Conservation (phyloP, 1,284 basidiomycete genomes). For the Neonothopanus nambi region DNA sequence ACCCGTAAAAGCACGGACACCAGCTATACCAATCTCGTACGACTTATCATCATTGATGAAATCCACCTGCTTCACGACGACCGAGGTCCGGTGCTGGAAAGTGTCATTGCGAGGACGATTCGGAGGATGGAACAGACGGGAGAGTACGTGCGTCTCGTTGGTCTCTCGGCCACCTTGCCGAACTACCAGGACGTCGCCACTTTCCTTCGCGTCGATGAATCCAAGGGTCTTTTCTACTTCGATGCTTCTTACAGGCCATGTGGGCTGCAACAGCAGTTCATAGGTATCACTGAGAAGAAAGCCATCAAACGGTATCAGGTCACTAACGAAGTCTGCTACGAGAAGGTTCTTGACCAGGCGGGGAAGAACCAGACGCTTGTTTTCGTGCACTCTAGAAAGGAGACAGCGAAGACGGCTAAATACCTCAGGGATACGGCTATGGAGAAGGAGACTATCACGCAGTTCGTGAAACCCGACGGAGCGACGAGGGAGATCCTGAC, state of each 20-base stretch:
- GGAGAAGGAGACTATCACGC: conserved; percentile 94
- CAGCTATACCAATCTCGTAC: conserved; percentile 95
- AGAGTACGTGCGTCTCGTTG: conserved; percentile 92
- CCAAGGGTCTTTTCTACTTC: conserved; percentile 96
- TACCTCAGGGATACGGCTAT: conserved; percentile 95
- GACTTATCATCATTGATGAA: conserved; percentile 97
- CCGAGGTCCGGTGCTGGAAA: conserved; percentile 96
- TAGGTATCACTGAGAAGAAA: conserved; percentile 99
- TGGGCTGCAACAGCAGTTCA: conserved; percentile 94
- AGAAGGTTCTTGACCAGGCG: conserved; percentile 94
- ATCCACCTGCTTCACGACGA: conserved; percentile 98
- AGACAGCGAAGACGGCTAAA: conserved; percentile 96
- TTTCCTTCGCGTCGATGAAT: conserved; percentile 93
- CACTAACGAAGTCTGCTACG: conserved; percentile 99
- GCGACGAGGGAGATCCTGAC: conserved; percentile 87
- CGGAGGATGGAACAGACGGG: conserved; percentile 93
- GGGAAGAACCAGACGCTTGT: conserved; percentile 92
- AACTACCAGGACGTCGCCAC: conserved; percentile 99
- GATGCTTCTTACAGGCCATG: conserved; percentile 94
- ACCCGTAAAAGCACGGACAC: conserved; percentile 98
- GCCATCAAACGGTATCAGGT: conserved; percentile 98
- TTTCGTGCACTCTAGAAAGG: conserved; percentile 98
- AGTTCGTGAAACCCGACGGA: conserved; percentile 91
- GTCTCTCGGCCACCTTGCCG: conserved; percentile 94
- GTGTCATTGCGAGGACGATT: conserved; percentile 90